These are phyloP conservation scores for Aureobasidium leucospermi DNA, from an alignment of 2,329 filamentous ascomycete genomes.

Conservation along the genomic window DNA sequence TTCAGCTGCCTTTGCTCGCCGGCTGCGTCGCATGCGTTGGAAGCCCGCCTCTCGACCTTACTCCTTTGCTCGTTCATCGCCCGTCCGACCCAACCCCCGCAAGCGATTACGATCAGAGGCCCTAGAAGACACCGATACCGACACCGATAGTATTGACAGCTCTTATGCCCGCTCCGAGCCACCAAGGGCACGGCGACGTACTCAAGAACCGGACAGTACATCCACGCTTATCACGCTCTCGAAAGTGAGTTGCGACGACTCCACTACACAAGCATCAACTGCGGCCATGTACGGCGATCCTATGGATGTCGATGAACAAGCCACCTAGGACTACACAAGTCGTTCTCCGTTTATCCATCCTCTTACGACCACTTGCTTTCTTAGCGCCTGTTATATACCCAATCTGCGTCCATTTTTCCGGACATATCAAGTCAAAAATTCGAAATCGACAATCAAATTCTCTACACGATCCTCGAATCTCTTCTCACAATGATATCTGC, in stretches of 20 bases:
- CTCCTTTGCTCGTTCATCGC: neutral
- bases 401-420: neutral
- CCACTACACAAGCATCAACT: neutral
- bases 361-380: neutral
- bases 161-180: neutral
- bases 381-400: neutral
- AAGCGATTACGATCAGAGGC: constrained; percentile 4
- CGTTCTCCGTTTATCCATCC: neutral
- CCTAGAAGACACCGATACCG: neutral
- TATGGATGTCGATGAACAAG: constrained; percentile 1
- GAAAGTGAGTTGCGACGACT: neutral
- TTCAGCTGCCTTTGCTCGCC: neutral
- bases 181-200: neutral
- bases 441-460: neutral
- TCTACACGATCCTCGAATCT: neutral
- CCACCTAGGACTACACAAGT: neutral
- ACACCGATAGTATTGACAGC: neutral
- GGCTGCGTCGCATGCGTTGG: neutral
- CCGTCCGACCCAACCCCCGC: neutral
- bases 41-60: neutral
- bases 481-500: neutral
- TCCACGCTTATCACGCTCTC: neutral
- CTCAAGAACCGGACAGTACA: neutral
- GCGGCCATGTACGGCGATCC: neutral
- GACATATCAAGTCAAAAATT: neutral